Evolutionary conservation across 192 early-diverging fungal species (phyloP), one percentile per base, ranked within the genome.

Genomic region (Rhizophagus sp.): DNA sequence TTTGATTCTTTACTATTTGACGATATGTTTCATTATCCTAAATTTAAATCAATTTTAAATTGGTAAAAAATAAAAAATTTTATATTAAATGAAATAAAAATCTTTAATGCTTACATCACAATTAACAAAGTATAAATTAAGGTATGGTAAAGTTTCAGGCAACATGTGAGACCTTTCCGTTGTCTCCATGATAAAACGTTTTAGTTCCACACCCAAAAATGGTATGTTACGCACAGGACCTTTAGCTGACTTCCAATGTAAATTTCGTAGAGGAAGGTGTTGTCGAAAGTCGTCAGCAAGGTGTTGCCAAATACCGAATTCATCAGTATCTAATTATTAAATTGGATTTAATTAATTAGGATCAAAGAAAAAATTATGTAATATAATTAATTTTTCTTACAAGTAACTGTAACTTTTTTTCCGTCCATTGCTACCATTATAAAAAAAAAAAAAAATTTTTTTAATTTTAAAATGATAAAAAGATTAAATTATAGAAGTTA

Each of bases 21-120:
- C 90, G 92, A 85, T 97, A 97, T 1, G 85, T 69, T 47, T 97
- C 96, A 24, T 87, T 87, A 80, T 96, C 95, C 93, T 97, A 79
- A 47, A 27, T 52, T 63, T 22, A 78, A 19, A 70, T 70, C 25
- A 17, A 33, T 33, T n/a, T n/a, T 19, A 13, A 24, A 33, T 17
- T 34, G 13, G 5, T 15, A 66, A 34, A 66, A 30, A 67, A n/a
- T 17, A 17, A 67, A 34, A 34, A 33, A 24, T 11, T 33, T 7
- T 67, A 67, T 11, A 50, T 30, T 12, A 44, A 17, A 33, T 39
- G 11, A 47, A 24, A 4, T 12, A 22, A 49, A 33, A 62, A 30
- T 67, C 13, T 44, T 50, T 27, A 82, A n/a, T 25, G 63, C 66
- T 34, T 86, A 95, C 95, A 81, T 95, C 94, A 74, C 91, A 93